Base-by-base conservation (phyloP, 148 eudicot genomes). In the Spergularia marina region DNA sequence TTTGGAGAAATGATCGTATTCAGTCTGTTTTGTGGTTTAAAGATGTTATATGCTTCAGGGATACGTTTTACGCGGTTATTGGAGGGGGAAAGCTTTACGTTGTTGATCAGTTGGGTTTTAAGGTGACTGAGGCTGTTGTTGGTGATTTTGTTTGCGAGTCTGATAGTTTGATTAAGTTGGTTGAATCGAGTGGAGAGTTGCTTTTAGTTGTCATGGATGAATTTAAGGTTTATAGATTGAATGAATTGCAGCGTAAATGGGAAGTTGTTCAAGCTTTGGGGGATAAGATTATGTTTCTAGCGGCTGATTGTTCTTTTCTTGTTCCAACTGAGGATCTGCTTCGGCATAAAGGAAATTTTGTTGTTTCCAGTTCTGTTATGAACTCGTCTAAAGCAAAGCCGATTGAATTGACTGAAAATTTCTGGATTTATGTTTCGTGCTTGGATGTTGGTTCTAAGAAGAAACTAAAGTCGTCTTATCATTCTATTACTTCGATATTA, bases 51-150 rank as follows among this genome's bases (percentile, higher is more conserved):
- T 25, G n/a, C 10, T 63, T 30, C 39, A 20, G 7, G 4, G 69
- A 53, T 20, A 39, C 6, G 14, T 18, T 75, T 65, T 75, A 25
- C 53, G 70, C 71, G 11, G 53, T 75, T 53, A 70, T 52, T 53
- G 47, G 17, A 7, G 12, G 17, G n/a, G 77, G 77, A 7, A 25
- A 73, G n/a, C 57, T 73, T 2, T 73, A 73, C 51, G 40, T 8
- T 7, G 47, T 73, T 9, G 68, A 73, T 73, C 68, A 49, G 23
- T 14, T 20, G 16, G 44, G 18, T 16, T 9, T 73, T 54, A 30
- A 61, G 65, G 58, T 73, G 12, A 47, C 36, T 14, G n/a, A 44
- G 18, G 17, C 58, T 6, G 53, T 62, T 62, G 53, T 36, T 21
- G 53, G n/a, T 39, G 30, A n/a, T 9, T 61, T 23, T 15, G 36